Evolutionary conservation across 1,284 basidiomycete species (phyloP).

Genomic region (Trametes hirsuta): DNA sequence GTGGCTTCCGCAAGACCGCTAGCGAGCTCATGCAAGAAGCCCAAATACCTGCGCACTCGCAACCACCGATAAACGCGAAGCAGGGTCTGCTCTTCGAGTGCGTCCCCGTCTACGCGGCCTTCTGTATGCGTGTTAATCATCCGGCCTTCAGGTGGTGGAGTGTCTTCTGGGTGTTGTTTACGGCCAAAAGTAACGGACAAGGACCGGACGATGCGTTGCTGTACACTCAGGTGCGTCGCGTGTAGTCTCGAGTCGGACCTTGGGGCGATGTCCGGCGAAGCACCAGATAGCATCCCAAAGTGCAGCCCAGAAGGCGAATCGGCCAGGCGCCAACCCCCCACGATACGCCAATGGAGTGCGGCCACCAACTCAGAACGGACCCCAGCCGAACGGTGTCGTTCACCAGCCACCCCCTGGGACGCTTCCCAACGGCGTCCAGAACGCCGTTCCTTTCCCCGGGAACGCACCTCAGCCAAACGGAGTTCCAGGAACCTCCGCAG

Average conservation of each 20-base stretch:
- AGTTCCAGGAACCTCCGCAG: slow-evolving; percentile 37
- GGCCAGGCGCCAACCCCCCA: slow-evolving; percentile 1
- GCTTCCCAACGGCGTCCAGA: slow-evolving; percentile 38
- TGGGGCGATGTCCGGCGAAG: slow-evolving; percentile 22
- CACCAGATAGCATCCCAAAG: slow-evolving; percentile 33
- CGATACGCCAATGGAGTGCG: slow-evolving; percentile 40
- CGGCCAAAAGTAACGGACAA: slow-evolving; percentile 67
- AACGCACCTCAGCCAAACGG: slow-evolving; percentile 35
- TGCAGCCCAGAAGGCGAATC: slow-evolving; percentile 13
- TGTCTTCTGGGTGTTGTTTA: slow-evolving; percentile 83
- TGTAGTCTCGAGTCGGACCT: slow-evolving; percentile 3
- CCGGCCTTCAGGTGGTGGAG: slow-evolving; percentile 74
- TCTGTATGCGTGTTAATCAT: not conserved
- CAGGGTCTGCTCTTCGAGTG: slow-evolving; percentile 84
- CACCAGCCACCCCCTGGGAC: slow-evolving; percentile 20
- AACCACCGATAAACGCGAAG: slow-evolving; percentile 77
- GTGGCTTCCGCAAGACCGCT: slow-evolving; percentile 73
- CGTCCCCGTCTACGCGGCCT: slow-evolving; percentile 34
- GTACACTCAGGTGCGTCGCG: slow-evolving; percentile 63
- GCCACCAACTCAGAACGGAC: slow-evolving; percentile 21
- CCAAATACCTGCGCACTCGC: slow-evolving; percentile 57
- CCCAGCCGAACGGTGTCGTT: slow-evolving; percentile 37
- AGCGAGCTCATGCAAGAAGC: slow-evolving; percentile 65
- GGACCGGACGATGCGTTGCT: slow-evolving; percentile 70
- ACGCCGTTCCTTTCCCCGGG: slow-evolving; percentile 19